A percentile compares a stretch with the other conserved stretches of the same genome.
Conservation (phyloP, 139 green algal genomes). For the Pleodorina starrii region DNA sequence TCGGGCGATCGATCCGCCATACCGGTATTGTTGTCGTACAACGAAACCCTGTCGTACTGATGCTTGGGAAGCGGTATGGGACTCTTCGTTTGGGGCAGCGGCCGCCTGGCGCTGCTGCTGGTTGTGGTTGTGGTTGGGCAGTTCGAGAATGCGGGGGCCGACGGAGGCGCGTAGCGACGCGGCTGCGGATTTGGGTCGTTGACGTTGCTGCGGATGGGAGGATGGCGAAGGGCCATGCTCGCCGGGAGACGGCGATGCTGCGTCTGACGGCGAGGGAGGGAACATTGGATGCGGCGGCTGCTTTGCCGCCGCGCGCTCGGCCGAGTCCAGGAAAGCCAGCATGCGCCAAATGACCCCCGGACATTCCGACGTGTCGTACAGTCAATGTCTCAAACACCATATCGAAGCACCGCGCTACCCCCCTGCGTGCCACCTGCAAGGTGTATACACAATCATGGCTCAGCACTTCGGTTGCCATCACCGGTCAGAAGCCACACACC, state of each 20-base stretch:
- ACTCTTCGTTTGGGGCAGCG: not conserved
- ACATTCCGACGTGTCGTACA: too few relatives aligned
- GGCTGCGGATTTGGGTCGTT: not conserved
- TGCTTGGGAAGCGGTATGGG: not conserved
- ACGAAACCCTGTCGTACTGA: slow-evolving; percentile 9
- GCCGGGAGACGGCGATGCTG: not conserved
- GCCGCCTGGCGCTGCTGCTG: too few relatives aligned
- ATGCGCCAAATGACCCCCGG: too few relatives aligned
- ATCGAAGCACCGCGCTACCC: too few relatives aligned
- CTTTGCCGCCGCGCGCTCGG: not conserved
- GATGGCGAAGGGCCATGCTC: not conserved
- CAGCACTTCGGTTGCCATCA: too few relatives aligned
- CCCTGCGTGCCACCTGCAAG: too few relatives aligned
- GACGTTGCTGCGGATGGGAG: not conserved
- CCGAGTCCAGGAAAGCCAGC: slow-evolving; percentile 18
- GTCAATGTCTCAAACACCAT: too few relatives aligned
- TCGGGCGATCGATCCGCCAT: not conserved
- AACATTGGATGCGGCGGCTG: not conserved
- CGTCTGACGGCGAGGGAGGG: not conserved
- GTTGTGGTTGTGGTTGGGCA: too few relatives aligned
- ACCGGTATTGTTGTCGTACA: slow-evolving; percentile 17
- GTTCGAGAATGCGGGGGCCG: not conserved
- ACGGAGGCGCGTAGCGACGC: not conserved
- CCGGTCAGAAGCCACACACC: too few relatives aligned
- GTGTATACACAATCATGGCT: too few relatives aligned